Base-by-base conservation (phyloP, 371 early-diverging fungal genomes). In the Mortierella sp. region DNA sequence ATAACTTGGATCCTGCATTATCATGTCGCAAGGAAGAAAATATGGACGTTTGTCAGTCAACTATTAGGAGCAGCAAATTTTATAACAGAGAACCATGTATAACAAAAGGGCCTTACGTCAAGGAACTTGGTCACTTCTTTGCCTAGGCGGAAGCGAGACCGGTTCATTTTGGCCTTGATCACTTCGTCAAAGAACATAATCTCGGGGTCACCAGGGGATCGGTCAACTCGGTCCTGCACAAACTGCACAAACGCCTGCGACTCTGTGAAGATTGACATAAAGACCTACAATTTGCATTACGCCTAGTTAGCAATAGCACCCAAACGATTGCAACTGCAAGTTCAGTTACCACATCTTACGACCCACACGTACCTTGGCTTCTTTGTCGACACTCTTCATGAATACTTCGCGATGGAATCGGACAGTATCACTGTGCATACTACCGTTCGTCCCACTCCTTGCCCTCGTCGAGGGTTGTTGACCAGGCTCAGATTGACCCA, bases 161-260 rank as follows among this genome's bases (percentile, higher is more conserved):
- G 86, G 72, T 96, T 96, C 52, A 93, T 80, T 77, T 96, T 96
- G 24, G 93, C 89, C 74, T 94, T 95, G 80, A 96, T 94, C 55
- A 90, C 89, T 72, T 95, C 95, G 74, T 94, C 94, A 86, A 96
- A 96, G 68, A 94, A 92, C 22, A 94, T 85, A 13, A 95, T 89
- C 70, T 95, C 94, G 19, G 93, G 92, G 66, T 96, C 94, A 29
- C 88, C 87, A 8, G 86, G 80, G 13, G 93, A 86, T 14, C 93
- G 89, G 24, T 91, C 88, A 22, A 94, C 79, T 48, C 96, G 86
- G 66, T 95, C 95, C 24, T 92, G 89, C 9, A 93, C 92, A 75
- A 96, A 96, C 63, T 96, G 96, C 0, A 90, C 90, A 86, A 95
- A 96, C 77, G 95, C 92, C 82, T 95, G 96, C 0, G 95, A 94